These are phyloP conservation scores for Caryopteris hybrid DNA, from an alignment of 305 asterid genomes.

Conservation along the genomic window DNA sequence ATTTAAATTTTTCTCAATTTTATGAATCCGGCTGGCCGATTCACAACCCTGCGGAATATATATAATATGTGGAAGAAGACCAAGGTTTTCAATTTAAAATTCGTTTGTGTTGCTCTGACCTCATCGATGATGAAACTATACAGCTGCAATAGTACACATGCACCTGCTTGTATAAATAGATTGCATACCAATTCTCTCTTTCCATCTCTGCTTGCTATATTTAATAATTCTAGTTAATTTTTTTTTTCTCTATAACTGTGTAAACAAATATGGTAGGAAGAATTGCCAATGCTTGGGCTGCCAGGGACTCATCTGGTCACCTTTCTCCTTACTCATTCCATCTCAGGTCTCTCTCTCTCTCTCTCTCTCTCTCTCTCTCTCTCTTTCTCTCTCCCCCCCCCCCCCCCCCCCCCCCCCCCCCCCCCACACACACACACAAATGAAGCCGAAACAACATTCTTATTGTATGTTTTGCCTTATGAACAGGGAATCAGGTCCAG, in stretches of 20 bases:
- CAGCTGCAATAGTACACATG: not conserved
- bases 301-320: constrained; percentile 32
- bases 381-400: not conserved
- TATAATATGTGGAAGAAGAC: no score
- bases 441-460: not conserved
- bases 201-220: not conserved
- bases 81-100: no score
- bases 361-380: not conserved
- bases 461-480: not conserved
- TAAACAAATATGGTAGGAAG: constrained; percentile 28
- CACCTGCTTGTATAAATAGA: not conserved
- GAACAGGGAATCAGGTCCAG: constrained; percentile 32
- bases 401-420: not conserved
- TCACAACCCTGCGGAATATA: no score
- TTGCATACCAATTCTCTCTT: not conserved
- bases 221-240: no score
- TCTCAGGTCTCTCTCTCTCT: constrained; percentile 33
- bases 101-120: not conserved
- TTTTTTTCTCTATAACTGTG: not conserved
- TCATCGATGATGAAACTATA: constrained; percentile 9
- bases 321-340: constrained; percentile 43
- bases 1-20: no score
- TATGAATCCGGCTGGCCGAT: no score
- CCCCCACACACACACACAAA: not conserved
- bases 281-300: constrained; percentile 36